Conservation (phyloP, 1,284 basidiomycete species). For the Microbotryum scabiosae region DNA sequence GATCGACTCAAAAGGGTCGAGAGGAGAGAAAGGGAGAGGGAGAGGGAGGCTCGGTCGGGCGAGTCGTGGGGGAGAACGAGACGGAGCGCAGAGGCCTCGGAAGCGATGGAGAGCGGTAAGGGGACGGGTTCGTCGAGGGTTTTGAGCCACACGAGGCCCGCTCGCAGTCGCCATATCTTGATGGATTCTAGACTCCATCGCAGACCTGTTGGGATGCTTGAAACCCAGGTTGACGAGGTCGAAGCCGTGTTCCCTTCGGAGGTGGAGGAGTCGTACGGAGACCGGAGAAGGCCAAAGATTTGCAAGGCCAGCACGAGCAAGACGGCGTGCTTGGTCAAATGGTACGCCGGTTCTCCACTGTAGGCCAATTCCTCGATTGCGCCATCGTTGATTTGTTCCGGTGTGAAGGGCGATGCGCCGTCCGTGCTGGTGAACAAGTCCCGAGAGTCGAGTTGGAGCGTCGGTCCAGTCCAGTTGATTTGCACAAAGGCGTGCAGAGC, state of each 20-base stretch:
- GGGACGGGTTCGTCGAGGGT: constrained; percentile 78
- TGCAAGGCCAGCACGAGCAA: constrained; percentile 70
- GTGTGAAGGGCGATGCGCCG: constrained; percentile 36
- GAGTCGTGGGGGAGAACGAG: constrained; percentile 20
- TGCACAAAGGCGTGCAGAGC: constrained; percentile 86
- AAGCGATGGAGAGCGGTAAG: constrained; percentile 49
- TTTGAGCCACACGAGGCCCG: constrained; percentile 65
- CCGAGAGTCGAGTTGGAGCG: constrained; percentile 53
- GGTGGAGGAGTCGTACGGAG: constrained; percentile 51
- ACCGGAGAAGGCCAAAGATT: constrained; percentile 50
- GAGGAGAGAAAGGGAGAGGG: constrained; percentile 72
- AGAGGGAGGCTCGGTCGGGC: constrained; percentile 50
- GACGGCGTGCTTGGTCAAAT: constrained; percentile 62
- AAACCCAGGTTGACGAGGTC: constrained; percentile 66
- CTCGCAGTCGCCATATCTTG: constrained; percentile 65
- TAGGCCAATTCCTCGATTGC: constrained; percentile 70
- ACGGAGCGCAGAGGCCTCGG: constrained; percentile 19
- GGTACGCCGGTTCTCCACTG: constrained; percentile 91
- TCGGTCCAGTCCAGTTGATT: constrained; percentile 93
- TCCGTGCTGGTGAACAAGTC: constrained; percentile 48
- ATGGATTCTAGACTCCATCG: constrained; percentile 41
- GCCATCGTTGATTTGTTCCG: constrained; percentile 52
- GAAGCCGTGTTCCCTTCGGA: constrained; percentile 59
- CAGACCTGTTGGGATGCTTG: constrained; percentile 46
- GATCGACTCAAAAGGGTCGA: constrained; percentile 62